phyloP scores from a whole-genome alignment of 192 early-diverging fungal genomes.

The Kickxella alabastrina region DNA sequence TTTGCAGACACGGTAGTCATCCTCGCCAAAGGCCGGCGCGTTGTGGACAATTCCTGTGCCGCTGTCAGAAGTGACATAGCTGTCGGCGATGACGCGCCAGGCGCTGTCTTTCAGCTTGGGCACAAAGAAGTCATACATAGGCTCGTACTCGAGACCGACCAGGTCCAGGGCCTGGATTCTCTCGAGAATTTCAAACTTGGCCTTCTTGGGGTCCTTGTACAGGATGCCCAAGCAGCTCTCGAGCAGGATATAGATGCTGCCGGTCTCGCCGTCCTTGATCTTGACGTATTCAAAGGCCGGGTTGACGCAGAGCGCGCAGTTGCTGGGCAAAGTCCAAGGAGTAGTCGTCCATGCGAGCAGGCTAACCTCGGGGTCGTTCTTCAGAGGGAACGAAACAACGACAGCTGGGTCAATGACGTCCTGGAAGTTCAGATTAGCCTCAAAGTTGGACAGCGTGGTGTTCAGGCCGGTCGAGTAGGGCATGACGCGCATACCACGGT shows the following conservation, averaged over 20 bases:
- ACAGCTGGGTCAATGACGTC: slow-evolving; percentile 95
- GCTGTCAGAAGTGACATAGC: slow-evolving; percentile 85
- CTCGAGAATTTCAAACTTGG: slow-evolving; percentile 82
- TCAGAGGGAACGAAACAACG: slow-evolving; percentile 90
- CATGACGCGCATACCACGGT: slow-evolving; percentile 92
- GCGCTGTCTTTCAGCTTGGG: slow-evolving; percentile 70
- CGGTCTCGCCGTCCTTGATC: slow-evolving; percentile 84
- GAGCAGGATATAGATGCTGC: slow-evolving; percentile 79
- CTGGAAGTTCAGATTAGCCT: slow-evolving; percentile 95
- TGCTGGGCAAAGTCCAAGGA: slow-evolving; percentile 97
- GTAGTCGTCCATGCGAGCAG: slow-evolving; percentile 98
- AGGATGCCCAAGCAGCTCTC: slow-evolving; percentile 79
- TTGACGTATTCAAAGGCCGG: slow-evolving; percentile 94
- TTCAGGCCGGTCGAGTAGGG: slow-evolving; percentile 90
- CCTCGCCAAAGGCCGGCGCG: slow-evolving; percentile 97
- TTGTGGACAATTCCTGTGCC: slow-evolving; percentile 99
- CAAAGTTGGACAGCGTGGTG: slow-evolving; percentile 97
- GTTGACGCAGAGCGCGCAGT: slow-evolving; percentile 91
- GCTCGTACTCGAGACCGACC: slow-evolving; percentile 84
- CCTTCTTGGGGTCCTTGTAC: slow-evolving; percentile 95
- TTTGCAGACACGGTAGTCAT: slow-evolving; percentile 96
- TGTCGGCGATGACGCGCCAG: slow-evolving; percentile 83
- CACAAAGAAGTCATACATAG: slow-evolving; percentile 83
- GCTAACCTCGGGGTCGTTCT: slow-evolving; percentile 68
- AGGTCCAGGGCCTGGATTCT: slow-evolving; percentile 73